phyloP scores from a whole-genome alignment of 352 stramenopile genomes.

The Poterioochromonas sp. region DNA sequence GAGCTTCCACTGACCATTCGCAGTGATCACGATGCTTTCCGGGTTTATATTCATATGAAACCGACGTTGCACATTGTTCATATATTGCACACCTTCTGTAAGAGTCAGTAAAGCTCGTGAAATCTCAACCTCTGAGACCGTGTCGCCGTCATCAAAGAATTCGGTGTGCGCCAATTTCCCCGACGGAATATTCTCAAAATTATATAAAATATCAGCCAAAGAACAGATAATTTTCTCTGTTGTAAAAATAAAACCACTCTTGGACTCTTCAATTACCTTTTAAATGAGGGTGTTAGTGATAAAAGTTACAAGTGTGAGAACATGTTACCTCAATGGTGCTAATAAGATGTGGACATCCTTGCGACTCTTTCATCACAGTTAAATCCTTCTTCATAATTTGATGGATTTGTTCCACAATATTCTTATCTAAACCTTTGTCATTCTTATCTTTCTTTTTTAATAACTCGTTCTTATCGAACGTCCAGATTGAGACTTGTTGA shows the following conservation, averaged over 20 bases:
- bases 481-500: not conserved
- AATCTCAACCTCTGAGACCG: constrained; percentile 13
- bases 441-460: not conserved
- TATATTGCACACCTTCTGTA: constrained; percentile 72
- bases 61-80: constrained; percentile 71
- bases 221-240: constrained; percentile 31
- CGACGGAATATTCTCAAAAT: constrained; percentile 8
- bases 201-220: constrained; percentile 7
- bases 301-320: not conserved
- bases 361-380: not conserved
- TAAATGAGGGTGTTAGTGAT: not conserved
- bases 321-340: not conserved
- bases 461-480: constrained; percentile 11
- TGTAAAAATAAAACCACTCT: not conserved
- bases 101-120: constrained; percentile 66
- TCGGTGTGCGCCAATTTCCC: not conserved
- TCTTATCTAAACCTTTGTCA: not conserved
- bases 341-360: not conserved
- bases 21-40: constrained; percentile 76
- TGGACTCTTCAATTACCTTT: constrained; percentile 21
- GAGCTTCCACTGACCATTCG: constrained; percentile 78
- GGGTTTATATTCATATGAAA: constrained; percentile 70
- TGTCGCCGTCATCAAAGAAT: not conserved
- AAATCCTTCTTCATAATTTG: constrained; percentile 32
- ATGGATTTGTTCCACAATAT: not conserved